Evolutionary conservation across 768 basidiomycete species (phyloP).

Genomic region (Panaeolus papilionaceus): DNA sequence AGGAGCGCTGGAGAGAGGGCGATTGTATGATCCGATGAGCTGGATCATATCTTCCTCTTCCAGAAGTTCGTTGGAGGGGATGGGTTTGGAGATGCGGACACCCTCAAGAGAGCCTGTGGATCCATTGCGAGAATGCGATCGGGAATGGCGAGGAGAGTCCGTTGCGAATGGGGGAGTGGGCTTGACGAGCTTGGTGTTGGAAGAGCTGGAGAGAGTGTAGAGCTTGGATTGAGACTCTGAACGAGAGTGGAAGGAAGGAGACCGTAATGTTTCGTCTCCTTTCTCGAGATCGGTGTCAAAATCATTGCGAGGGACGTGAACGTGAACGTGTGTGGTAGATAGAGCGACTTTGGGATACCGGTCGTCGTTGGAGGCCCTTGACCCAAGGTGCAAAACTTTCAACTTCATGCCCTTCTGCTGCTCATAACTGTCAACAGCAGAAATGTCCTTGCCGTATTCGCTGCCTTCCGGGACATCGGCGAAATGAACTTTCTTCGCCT

Average conservation of each 20-base stretch:
- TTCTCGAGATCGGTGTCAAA: conserved; percentile 7
- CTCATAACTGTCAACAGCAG: not conserved
- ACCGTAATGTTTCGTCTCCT: not conserved
- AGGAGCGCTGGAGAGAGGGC: conserved; percentile 25
- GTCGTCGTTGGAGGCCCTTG: conserved; percentile 19
- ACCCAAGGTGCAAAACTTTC: conserved; percentile 28
- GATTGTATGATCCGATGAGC: conserved; percentile 54
- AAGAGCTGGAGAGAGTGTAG: conserved; percentile 38
- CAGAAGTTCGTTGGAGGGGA: conserved; percentile 35
- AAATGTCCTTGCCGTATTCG: conserved; percentile 2
- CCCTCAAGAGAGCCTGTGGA: conserved; percentile 1
- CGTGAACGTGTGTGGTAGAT: not conserved
- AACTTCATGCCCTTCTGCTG: not conserved
- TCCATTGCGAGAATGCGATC: not conserved
- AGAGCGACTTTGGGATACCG: conserved; percentile 22
- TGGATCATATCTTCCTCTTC: conserved; percentile 52
- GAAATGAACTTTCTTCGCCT: conserved; percentile 25
- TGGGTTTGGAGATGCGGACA: conserved; percentile 40
- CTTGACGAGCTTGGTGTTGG: conserved; percentile 50
- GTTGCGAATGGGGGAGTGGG: conserved; percentile 36
- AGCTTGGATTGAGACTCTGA: conserved; percentile 41
- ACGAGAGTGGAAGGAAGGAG: conserved; percentile 5
- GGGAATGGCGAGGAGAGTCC: conserved; percentile 14
- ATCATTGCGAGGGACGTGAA: not conserved
- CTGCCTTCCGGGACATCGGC: not conserved